Evolutionary conservation across 495 filamentous ascomycete species (phyloP), one percentile per base, ranked within the genome.

Genomic region (Aspergillus asperescens): DNA sequence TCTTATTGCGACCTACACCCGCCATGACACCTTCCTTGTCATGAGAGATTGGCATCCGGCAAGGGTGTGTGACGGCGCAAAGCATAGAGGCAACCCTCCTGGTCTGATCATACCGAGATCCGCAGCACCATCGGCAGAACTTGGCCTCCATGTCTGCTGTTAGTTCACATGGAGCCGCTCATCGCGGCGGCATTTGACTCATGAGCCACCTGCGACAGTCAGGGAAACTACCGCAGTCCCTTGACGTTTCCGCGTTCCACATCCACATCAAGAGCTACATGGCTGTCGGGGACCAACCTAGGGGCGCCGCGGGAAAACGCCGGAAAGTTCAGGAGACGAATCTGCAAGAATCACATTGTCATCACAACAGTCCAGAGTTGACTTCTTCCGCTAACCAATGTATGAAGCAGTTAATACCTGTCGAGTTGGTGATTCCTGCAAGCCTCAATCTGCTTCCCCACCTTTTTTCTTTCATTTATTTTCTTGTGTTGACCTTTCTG

Each of bases 401-500:
- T 47, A 46, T 45, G 44, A 51, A 53, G 38, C 51, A 54, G 22
- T 31, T 43, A 27, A 35, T 29, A 28, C 42, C 53, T 52, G 59
- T 64, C 61, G 62, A 68, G 67, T 72, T 72, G 69, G 64, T 69
- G 66, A 71, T 65, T 67, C 58, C 56, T 57, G 52, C 52, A 55
- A 57, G 50, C 47, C 37, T 29, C 31, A 29, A 19, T 25, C 16
- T 24, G 43, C 42, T 38, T 54, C 46, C 41, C 43, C 38, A 35
- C 47, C 43, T 32, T 24, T 35, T 31, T 13, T 13, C 28, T 38
- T 42, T 47, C n/a, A 29, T 41, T 55, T 38, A 24, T 50, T 41
- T 55, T 40, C 46, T 56, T n/a, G 12, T 51, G 48, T 34, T 18
- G 39, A 42, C 16, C 27, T 20, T n/a, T 22, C 32, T 46, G 41